Base-by-base conservation (phyloP, 106 monocot species). In the Platanthera guangdongensis region DNA sequence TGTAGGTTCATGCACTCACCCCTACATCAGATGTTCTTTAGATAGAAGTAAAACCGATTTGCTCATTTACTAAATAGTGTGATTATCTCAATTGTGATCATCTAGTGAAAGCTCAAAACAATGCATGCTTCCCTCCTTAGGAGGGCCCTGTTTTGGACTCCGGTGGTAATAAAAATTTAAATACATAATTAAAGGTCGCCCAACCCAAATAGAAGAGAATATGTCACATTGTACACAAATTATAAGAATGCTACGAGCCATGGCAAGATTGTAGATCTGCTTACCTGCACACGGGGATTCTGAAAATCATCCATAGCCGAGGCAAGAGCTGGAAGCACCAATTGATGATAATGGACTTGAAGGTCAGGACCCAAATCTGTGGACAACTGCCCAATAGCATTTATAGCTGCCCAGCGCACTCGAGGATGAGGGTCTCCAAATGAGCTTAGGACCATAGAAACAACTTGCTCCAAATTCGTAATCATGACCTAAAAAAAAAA, bases 281-380 rank as follows among this genome's bases (percentile, higher is more conserved):
- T 82, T 87, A 82, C 95, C 88, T 95, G 95, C 22, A 99, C 94
- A 51, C 97, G 91, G 9, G 93, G 94, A 83, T 99, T 99, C 76
- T 91, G 91, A 52, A 94, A 99, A 86, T 99, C 97, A 85, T 94
- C 93, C 94, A 99, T 91, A 16, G 94, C 91, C 19, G 83, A 90
- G 46, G 88, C 97, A 74, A 99, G 79, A 52, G 97, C 97, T 76
- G 97, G 94, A 5, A 99, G 75, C 74, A 94, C 89, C 19, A 76
- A 69, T 72, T 86, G 87, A 71, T 99, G 97, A 84, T 99, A 94
- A 71, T 90, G 86, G 15, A 89, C 52, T 77, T 99, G 97, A 68
- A 99, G 75, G 63, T 99, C 94, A 3, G 97, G 94, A 47, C 97
- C 94, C 70, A 99, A 80, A 84, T 99, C 93, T 0, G 94, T 94